Evolutionary conservation across 1,284 basidiomycete species (phyloP).

Genomic region (Cryptococcus sp.): DNA sequence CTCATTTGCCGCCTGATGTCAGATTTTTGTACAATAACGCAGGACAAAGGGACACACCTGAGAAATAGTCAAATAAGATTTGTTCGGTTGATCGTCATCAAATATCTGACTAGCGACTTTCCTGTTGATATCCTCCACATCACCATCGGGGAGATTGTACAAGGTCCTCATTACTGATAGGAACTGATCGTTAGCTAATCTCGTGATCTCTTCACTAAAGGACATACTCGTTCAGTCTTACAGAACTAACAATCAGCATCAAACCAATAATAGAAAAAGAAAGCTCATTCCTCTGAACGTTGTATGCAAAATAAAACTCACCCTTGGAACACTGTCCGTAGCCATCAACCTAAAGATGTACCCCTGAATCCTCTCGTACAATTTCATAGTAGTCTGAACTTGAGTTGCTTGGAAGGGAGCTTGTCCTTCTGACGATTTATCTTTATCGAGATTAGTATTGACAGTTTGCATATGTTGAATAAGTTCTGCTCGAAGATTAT

Average conservation of each 20-base stretch:
- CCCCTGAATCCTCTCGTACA: constrained; percentile 94
- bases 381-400: constrained; percentile 82
- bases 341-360: constrained; percentile 98
- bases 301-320: constrained; percentile 48
- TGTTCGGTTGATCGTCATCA: constrained; percentile 20
- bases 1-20: constrained; percentile 19
- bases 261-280: neutral
- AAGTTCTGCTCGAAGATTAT: constrained; percentile 88
- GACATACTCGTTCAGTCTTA: constrained; percentile 42
- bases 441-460: constrained; percentile 64
- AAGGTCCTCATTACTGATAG: constrained; percentile 1
- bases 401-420: constrained; percentile 75
- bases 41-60: constrained; percentile 24
- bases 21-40: neutral
- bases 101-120: constrained; percentile 16
- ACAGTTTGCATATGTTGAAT: constrained; percentile 88
- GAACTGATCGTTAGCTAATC: constrained; percentile 1
- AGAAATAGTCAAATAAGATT: constrained; percentile 48
- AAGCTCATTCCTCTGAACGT: too few relatives aligned
- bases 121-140: constrained; percentile 3
- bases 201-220: constrained; percentile 16
- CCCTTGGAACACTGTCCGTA: constrained; percentile 94
- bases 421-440: constrained; percentile 53
- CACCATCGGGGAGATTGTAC: constrained; percentile 2
- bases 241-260: constrained; percentile 26